Conservation (phyloP, 192 early-diverging fungal genomes). For the Backusella liffmaniae region DNA sequence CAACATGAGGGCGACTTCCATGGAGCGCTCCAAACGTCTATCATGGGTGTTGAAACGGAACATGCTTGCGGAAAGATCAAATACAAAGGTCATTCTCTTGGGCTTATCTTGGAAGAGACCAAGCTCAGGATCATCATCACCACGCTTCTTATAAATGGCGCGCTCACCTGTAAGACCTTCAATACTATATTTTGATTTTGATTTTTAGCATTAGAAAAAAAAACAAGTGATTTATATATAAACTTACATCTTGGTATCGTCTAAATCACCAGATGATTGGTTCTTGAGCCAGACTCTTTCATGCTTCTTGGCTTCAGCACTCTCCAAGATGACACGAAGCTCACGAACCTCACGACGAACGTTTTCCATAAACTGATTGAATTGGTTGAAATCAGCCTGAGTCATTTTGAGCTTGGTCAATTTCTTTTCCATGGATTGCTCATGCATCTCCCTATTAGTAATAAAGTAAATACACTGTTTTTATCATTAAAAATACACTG, state of each 20-base stretch:
- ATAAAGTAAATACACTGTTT: background rate
- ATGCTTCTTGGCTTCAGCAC: slow-evolving; percentile 76
- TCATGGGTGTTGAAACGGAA: slow-evolving; percentile 65
- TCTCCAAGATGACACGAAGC: slow-evolving; percentile 73
- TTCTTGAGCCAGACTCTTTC: slow-evolving; percentile 83
- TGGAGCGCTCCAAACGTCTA: slow-evolving; percentile 56
- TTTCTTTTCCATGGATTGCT: slow-evolving; percentile 68
- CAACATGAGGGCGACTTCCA: slow-evolving; percentile 64
- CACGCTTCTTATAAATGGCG: slow-evolving; percentile 77
- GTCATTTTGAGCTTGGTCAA: slow-evolving; percentile 71
- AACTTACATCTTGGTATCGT: slow-evolving; percentile 71
- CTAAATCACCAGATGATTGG: slow-evolving; percentile 76
- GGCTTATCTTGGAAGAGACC: slow-evolving; percentile 70
- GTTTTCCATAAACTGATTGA: slow-evolving; percentile 52
- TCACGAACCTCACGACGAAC: slow-evolving; percentile 71
- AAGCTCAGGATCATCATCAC: slow-evolving; percentile 71
- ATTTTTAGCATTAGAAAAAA: slow-evolving; percentile 13
- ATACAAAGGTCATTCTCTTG: slow-evolving; percentile 75
- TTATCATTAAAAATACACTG: background rate
- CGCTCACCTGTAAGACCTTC: slow-evolving; percentile 76
- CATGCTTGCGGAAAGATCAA: slow-evolving; percentile 77
- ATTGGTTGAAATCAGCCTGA: slow-evolving; percentile 53
- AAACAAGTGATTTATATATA: background rate
- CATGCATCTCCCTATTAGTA: slow-evolving; percentile 60
- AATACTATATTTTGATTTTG: slow-evolving; percentile 28